A percentile compares a stretch with the other conserved stretches of the same genome.
phyloP scores from a whole-genome alignment of 2,329 filamentous ascomycete genomes.

The Sporothrix pallida region DNA sequence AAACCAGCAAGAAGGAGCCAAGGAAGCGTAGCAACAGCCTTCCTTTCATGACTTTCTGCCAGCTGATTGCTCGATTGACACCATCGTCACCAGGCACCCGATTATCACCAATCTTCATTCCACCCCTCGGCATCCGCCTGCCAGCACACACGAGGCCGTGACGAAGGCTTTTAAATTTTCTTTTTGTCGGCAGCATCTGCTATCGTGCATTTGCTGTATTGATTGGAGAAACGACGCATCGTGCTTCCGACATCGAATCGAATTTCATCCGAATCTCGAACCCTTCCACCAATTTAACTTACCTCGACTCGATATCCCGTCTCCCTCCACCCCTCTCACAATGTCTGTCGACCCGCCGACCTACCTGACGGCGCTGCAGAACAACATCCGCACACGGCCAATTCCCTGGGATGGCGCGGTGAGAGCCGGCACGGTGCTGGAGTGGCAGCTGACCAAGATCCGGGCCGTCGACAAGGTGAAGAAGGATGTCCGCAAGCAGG shows the following conservation, averaged over 20 bases:
- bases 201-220: background rate
- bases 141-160: constrained; percentile 2
- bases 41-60: constrained; percentile 12
- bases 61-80: constrained; percentile 21
- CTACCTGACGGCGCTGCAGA: constrained; percentile 84
- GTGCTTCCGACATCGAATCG: background rate
- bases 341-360: constrained; percentile 95
- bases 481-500: constrained; percentile 85
- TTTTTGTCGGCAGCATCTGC: background rate
- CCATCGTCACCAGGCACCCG: constrained; percentile 25
- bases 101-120: background rate
- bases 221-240: background rate
- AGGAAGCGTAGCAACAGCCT: background rate
- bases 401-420: constrained; percentile 98
- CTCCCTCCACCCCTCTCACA: constrained; percentile 32
- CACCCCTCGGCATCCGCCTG: constrained; percentile 6
- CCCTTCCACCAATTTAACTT: background rate
- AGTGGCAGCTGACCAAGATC: constrained; percentile 93
- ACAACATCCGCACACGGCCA: constrained; percentile 93
- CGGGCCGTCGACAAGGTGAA: constrained; percentile 95
- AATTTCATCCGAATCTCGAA: background rate
- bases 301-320: background rate
- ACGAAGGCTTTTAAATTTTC: background rate
- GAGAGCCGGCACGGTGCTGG: constrained; percentile 89
- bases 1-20: too few species aligned